These are phyloP conservation scores for Elaeis guineensis DNA, from an alignment of 176 grass and related monocot genomes.

Conservation along the genomic window DNA sequence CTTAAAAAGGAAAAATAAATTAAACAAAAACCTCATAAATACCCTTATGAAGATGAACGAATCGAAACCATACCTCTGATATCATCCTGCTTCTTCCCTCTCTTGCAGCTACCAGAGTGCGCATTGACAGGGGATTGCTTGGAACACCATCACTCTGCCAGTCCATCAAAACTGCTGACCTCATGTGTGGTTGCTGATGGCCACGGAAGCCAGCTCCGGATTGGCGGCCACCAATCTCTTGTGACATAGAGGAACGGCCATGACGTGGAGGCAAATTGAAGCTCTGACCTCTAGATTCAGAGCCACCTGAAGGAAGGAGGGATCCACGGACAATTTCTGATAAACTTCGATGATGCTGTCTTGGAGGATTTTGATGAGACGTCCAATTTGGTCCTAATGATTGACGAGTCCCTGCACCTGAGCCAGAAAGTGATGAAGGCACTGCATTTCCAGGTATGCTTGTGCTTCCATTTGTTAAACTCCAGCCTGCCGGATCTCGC, in stretches of 20 bases:
- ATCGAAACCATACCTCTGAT: neutral
- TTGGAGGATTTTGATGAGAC: neutral
- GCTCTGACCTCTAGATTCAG: neutral
- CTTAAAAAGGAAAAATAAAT: neutral
- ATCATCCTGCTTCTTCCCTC: neutral
- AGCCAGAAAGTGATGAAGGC: neutral
- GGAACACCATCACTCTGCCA: neutral
- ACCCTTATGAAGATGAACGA: neutral
- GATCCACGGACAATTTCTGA: neutral
- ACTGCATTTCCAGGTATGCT: neutral
- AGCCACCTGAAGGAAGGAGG: neutral
- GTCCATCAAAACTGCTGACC: neutral
- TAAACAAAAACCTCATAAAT: neutral
- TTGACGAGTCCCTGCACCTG: neutral
- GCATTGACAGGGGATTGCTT: neutral
- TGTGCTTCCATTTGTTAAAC: neutral
- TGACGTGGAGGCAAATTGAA: neutral
- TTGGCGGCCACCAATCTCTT: neutral
- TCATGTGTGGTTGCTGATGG: neutral
- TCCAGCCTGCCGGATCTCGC: neutral
- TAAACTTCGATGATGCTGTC: neutral
- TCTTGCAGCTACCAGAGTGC: neutral
- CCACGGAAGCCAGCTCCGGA: neutral
- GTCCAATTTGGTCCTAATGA: neutral
- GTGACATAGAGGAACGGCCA: neutral